Evolutionary conservation across 2,329 filamentous ascomycete genomes (phyloP).

Genomic region (Cladobotryum protrusum): DNA sequence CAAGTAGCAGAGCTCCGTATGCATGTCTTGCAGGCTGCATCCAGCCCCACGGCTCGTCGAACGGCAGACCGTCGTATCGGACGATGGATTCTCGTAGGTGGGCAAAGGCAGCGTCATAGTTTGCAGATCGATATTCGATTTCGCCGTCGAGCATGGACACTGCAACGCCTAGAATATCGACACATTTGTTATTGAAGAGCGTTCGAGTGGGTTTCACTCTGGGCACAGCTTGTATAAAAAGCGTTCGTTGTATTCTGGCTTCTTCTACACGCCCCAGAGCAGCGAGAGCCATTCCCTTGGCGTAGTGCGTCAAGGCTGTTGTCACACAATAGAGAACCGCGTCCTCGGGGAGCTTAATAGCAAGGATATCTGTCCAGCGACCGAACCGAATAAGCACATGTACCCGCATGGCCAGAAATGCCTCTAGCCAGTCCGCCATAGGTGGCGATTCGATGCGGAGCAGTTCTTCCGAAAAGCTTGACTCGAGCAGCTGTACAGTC

Average conservation of each 20-base stretch:
- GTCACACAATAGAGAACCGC: constrained; percentile 59
- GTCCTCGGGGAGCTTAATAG: constrained; percentile 51
- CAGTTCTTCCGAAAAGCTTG: constrained; percentile 55
- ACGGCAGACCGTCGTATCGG: constrained; percentile 58
- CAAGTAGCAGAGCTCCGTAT: constrained; percentile 61
- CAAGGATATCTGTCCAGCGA: constrained; percentile 59
- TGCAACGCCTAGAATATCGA: constrained; percentile 56
- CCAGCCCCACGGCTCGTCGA: constrained; percentile 74
- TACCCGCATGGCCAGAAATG: constrained; percentile 59
- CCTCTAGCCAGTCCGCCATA: constrained; percentile 76
- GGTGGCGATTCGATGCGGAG: constrained; percentile 59
- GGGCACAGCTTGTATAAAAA: constrained; percentile 46
- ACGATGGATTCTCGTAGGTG: constrained; percentile 51
- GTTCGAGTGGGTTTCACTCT: constrained; percentile 54
- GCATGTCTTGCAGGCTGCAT: constrained; percentile 70
- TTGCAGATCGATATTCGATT: constrained; percentile 59
- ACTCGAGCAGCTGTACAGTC: constrained; percentile 53
- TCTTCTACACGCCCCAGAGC: constrained; percentile 48
- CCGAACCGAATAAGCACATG: constrained; percentile 72
- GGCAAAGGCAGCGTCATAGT: constrained; percentile 53
- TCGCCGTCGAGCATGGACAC: constrained; percentile 68
- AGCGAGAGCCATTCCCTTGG: constrained; percentile 59
- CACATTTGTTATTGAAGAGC: constrained; percentile 34
- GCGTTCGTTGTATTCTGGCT: constrained; percentile 44
- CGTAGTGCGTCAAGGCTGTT: constrained; percentile 63